Evolutionary conservation across 371 early-diverging fungal species (phyloP), one percentile per base, ranked within the genome.

Genomic region (Mucor racemosus): DNA sequence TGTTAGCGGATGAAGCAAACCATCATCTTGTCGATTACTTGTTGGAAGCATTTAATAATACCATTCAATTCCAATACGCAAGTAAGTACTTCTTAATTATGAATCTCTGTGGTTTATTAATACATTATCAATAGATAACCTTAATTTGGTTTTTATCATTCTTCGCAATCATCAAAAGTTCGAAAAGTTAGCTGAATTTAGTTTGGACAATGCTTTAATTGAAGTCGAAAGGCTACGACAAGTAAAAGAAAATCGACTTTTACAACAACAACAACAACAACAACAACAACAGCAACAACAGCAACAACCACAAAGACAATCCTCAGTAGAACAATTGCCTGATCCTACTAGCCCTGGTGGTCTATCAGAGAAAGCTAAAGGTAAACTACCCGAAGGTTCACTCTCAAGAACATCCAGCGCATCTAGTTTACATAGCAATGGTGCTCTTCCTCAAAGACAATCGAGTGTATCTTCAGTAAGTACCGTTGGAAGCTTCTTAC

Each of bases 31-130:
- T 92, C 15, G 90, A 88, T 5, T 91, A 90, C 65, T 67, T 94
- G 36, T 66, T 95, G 9, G 94, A 95, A 65, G 82, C 89, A 10
- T 86, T 95, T 62, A 91, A 94, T 72, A 91, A 89, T 61, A 84
- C 92, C 9, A 77, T 94, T 19, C 95, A 94, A 73, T 95, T 94
- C 68, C 95, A 95, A 57, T 86, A 82, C 36, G 71, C 84, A 7
- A 79, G 89, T 85, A 76, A 48, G 40, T 8, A 60, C 11, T 19
- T 39, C 31, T 17, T 15, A n/a, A 13, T 9, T 10, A 46, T n/a
- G 33, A 9, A 54, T 21, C 4, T 40, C 13, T 7, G 4, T 13
- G 31, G 10, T 58, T 11, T 7, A 36, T 31, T 36, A 56, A 44
- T 35, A 1, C 7, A 9, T 31, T 50, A 7, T 26, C 41, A 21